phyloP scores from a whole-genome alignment of 345 rosid genomes.

The Jatropha curcas region DNA sequence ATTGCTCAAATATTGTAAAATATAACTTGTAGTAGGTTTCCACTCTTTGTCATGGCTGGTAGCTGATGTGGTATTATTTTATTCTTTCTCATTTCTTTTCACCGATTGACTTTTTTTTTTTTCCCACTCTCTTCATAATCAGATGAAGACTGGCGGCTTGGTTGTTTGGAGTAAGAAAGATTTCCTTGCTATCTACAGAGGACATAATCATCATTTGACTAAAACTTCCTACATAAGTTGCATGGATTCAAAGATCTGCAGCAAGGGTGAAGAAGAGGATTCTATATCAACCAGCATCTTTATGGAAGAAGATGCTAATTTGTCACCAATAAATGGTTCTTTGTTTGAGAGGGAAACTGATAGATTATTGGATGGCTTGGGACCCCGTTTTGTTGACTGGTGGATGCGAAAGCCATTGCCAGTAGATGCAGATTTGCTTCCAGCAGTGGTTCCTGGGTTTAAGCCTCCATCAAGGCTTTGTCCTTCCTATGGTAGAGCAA shows the following conservation, averaged over 20 bases:
- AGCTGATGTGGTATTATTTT: background rate
- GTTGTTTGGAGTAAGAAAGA: conserved; percentile 77
- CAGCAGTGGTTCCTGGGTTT: conserved; percentile 63
- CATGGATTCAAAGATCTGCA: conserved; percentile 2
- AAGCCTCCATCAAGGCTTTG: conserved; percentile 63
- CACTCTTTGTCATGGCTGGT: background rate
- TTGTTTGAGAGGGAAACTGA: conserved; percentile 81
- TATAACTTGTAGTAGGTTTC: background rate
- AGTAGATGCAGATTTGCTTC: conserved; percentile 82
- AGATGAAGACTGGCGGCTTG: conserved; percentile 88
- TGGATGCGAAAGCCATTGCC: conserved; percentile 94
- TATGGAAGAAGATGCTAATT: conserved; percentile 18
- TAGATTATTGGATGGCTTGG: conserved; percentile 78
- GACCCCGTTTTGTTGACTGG: conserved; percentile 88
- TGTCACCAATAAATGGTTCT: conserved; percentile 40
- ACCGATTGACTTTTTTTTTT: conserved; percentile 4
- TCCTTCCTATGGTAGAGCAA: conserved; percentile 55
- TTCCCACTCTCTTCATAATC: conserved; percentile 23
- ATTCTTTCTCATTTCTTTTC: background rate
- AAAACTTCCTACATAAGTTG: conserved; percentile 7
- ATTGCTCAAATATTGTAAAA: background rate
- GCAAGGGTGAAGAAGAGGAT: conserved; percentile 23
- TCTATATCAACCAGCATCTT: conserved; percentile 13
- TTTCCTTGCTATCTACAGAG: conserved; percentile 54
- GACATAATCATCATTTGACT: conserved; percentile 29